A percentile compares a stretch with the other conserved stretches of the same genome.
Evolutionary conservation across 768 basidiomycete species (phyloP).

Genomic region (Mycena vitilis): DNA sequence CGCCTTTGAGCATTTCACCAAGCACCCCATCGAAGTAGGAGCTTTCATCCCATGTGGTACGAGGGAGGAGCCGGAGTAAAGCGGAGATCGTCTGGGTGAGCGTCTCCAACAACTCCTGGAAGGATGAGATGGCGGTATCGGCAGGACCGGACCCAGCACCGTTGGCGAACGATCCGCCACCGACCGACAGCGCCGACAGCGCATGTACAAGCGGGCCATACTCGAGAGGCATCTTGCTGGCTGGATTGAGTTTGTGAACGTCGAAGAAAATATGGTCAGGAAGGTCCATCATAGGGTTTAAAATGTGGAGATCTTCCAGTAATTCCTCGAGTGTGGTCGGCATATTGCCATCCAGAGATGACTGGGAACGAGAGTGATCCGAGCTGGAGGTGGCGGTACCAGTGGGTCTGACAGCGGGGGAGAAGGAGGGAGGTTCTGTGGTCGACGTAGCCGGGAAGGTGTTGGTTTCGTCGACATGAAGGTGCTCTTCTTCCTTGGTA

Average conservation of each 20-base stretch:
- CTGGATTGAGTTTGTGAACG: conserved; percentile 72
- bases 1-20: conserved; percentile 89
- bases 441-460: conserved; percentile 57
- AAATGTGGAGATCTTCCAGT: conserved; percentile 74
- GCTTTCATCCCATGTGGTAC: conserved; percentile 91
- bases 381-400: conserved; percentile 60
- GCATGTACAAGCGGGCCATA: conserved; percentile 90
- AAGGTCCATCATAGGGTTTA: conserved; percentile 73
- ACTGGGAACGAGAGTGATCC: conserved; percentile 70
- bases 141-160: conserved; percentile 90
- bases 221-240: conserved; percentile 84
- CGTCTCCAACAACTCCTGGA: conserved; percentile 89
- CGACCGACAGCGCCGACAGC: conserved; percentile 85
- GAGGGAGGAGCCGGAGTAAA: conserved; percentile 83
- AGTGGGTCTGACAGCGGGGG: conserved; percentile 43
- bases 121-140: conserved; percentile 90
- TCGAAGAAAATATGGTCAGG: conserved; percentile 83
- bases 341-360: conserved; percentile 57
- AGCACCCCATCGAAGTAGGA: conserved; percentile 90
- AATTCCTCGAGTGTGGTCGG: conserved; percentile 70
- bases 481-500: conserved; percentile 65
- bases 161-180: conserved; percentile 85
- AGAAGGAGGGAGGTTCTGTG: conserved; percentile 59
- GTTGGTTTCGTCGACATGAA: conserved; percentile 52
- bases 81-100: conserved; percentile 92